phyloP scores from a whole-genome alignment of 2,329 filamentous ascomycete species.

The Pyrenophora tritici-repentis region DNA sequence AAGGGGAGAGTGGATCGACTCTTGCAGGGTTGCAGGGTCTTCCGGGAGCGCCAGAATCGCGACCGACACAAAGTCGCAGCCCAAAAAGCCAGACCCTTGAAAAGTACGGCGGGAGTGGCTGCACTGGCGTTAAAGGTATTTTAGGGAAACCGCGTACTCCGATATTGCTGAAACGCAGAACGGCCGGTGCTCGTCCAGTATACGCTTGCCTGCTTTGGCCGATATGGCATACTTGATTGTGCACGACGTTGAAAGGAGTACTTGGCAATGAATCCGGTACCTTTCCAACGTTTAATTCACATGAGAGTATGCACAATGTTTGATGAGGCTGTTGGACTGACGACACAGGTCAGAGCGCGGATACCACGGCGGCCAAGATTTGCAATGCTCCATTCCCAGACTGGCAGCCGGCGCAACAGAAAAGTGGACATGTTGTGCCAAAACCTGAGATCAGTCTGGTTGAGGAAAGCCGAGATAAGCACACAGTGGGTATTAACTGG shows the following conservation, averaged over 20 bases:
- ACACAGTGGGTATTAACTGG: slow-evolving; percentile 43
- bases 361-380: slow-evolving; percentile 29
- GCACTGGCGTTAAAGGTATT: slow-evolving; percentile 23
- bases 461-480: slow-evolving; percentile 42
- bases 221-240: background rate
- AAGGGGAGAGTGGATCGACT: slow-evolving; percentile 28
- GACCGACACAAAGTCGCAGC: slow-evolving; percentile 19
- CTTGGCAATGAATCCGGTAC: no score
- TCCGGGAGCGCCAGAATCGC: slow-evolving; percentile 28
- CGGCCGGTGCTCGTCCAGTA: slow-evolving; percentile 13
- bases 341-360: slow-evolving; percentile 26
- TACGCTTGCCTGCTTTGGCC: slow-evolving; percentile 19
- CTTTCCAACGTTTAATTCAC: no score
- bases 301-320: slow-evolving; percentile 1
- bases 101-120: slow-evolving; percentile 36
- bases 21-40: slow-evolving; percentile 26
- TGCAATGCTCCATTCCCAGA: slow-evolving; percentile 27
- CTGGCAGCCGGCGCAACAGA: slow-evolving; percentile 28
- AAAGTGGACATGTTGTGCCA: slow-evolving; percentile 37
- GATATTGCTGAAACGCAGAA: slow-evolving; percentile 15
- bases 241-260: no score
- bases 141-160: slow-evolving; percentile 21
- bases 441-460: slow-evolving; percentile 30
- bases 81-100: slow-evolving; percentile 21
- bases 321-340: slow-evolving; percentile 24